phyloP scores from a whole-genome alignment of 495 filamentous ascomycete species.

The Trichoderma reesei region DNA sequence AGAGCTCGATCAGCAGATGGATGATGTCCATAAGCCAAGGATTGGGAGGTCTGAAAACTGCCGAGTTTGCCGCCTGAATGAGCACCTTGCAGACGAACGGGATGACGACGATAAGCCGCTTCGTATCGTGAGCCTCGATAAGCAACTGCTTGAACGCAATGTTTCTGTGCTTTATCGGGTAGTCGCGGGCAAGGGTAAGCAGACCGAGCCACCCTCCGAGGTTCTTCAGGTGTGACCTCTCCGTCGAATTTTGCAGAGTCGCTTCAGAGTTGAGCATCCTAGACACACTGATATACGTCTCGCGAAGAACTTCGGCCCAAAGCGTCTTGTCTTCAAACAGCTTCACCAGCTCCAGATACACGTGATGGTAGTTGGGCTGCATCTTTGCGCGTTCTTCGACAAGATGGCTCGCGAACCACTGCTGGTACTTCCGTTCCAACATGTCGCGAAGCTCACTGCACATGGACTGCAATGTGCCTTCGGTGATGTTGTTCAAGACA shows the following conservation, averaged over 20 bases:
- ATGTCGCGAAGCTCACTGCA: slow-evolving; percentile 67
- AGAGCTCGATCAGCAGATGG: slow-evolving; percentile 77
- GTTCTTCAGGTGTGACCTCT: slow-evolving; percentile 83
- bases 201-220: slow-evolving; percentile 87
- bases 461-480: slow-evolving; percentile 75
- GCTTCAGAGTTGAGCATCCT: slow-evolving; percentile 81
- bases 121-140: slow-evolving; percentile 81
- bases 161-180: slow-evolving; percentile 92
- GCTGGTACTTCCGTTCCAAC: slow-evolving; percentile 68
- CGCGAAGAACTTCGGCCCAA: slow-evolving; percentile 81
- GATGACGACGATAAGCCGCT: slow-evolving; percentile 81
- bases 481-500: slow-evolving; percentile 90
- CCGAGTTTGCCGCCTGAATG: slow-evolving; percentile 70
- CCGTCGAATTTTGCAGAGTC: slow-evolving; percentile 66
- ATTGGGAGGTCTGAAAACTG: slow-evolving; percentile 87
- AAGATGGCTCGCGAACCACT: slow-evolving; percentile 95
- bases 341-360: slow-evolving; percentile 84
- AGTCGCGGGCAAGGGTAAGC: slow-evolving; percentile 85
- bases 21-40: slow-evolving; percentile 97
- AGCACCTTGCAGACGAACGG: slow-evolving; percentile 96
- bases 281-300: slow-evolving; percentile 80
- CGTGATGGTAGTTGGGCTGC: slow-evolving; percentile 87
- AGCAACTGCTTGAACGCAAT: slow-evolving; percentile 94
- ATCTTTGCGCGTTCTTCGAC: slow-evolving; percentile 93
- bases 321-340: slow-evolving; percentile 68